Evolutionary conservation across 2,329 filamentous ascomycete genomes (phyloP).

Genomic region (Dothidotthia symphoricarpi): DNA sequence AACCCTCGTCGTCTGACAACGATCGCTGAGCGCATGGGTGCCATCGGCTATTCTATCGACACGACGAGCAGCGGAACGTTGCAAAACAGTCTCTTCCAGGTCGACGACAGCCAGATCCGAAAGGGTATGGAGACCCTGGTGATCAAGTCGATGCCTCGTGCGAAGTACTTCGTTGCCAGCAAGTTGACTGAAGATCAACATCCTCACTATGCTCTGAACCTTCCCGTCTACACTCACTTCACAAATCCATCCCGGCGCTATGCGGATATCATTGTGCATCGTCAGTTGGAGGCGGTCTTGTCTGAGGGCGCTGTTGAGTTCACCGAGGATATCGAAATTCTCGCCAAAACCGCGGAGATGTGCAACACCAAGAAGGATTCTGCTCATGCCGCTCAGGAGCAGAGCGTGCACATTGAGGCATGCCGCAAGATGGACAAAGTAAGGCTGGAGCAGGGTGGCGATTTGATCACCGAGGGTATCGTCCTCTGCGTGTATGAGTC

Average conservation of each 20-base stretch:
- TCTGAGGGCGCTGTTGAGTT: slow-evolving; percentile 82
- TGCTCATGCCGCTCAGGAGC: slow-evolving; percentile 93
- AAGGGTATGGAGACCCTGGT: slow-evolving; percentile 98
- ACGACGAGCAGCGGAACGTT: slow-evolving; percentile 83
- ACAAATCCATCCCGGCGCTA: slow-evolving; percentile 94
- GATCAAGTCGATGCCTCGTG: slow-evolving; percentile 92
- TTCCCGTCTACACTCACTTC: slow-evolving; percentile 95
- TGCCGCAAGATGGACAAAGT: slow-evolving; percentile 95
- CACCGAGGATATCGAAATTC: slow-evolving; percentile 79
- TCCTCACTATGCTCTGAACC: slow-evolving; percentile 87
- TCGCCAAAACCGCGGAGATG: slow-evolving; percentile 89
- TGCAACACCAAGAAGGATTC: slow-evolving; percentile 99
- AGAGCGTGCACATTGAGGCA: slow-evolving; percentile 97
- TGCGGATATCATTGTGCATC: slow-evolving; percentile 91
- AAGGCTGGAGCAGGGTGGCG: slow-evolving; percentile 79
- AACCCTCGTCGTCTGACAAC: slow-evolving; percentile 86
- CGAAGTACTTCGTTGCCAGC: slow-evolving; percentile 88
- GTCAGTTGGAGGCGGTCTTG: slow-evolving; percentile 84
- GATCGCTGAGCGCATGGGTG: slow-evolving; percentile 89
- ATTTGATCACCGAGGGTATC: slow-evolving; percentile 92
- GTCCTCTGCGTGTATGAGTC: slow-evolving; percentile 98
- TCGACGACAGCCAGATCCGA: slow-evolving; percentile 82
- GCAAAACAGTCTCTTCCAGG: slow-evolving; percentile 92
- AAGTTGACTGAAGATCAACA: slow-evolving; percentile 75
- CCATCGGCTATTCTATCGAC: slow-evolving; percentile 87